Evolutionary conservation across 2,329 filamentous ascomycete genomes (phyloP), one percentile per base, ranked within the genome.

Genomic region (Aspergillus sp.): DNA sequence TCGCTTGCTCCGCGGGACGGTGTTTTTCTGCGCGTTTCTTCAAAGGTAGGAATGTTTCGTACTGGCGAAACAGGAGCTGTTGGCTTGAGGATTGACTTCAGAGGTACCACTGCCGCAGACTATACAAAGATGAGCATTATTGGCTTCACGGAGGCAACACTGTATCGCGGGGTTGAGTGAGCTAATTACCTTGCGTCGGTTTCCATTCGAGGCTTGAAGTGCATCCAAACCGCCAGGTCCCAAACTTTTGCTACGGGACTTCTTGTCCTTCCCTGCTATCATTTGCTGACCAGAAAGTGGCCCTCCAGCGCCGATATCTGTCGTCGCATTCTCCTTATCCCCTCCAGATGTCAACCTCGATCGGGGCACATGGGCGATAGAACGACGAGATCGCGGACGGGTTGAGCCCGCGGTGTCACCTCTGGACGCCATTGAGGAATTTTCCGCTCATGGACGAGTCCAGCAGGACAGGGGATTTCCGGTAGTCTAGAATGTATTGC

Each of bases 191-290:
- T 91, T 90, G 74, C 90, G 85, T 67, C 90, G 82, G 73, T 96
- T 96, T 35, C 90, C 90, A 69, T 82, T 85, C 45, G 84, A 84
- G 69, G 88, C 84, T 73, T 89, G 92, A 55, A 96, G 81, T 57
- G 89, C 88, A 79, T 96, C 92, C 46, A 96, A 77, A 24, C 93
- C 92, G 51, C 93, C 95, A 15, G 95, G 93, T 2, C 95, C 95
- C 65, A 99, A 88, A 77, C 93, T 98, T 80, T 97, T 98, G 77
- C 93, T 97, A 64, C 95, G 87, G 58, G 89, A 90, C 77, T 92
- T 93, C 77, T 82, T 82, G 40, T 77, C 75, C 52, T 71, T 71
- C 33, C 64, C 70, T 9, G 66, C 83, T 84, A 62, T 24, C 51
- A 66, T 70, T n/a, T 63, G 53, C 19, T 61, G 68, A 14, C 52